phyloP scores from a whole-genome alignment of 2,329 filamentous ascomycete genomes.

The Ilyonectria destructans region DNA sequence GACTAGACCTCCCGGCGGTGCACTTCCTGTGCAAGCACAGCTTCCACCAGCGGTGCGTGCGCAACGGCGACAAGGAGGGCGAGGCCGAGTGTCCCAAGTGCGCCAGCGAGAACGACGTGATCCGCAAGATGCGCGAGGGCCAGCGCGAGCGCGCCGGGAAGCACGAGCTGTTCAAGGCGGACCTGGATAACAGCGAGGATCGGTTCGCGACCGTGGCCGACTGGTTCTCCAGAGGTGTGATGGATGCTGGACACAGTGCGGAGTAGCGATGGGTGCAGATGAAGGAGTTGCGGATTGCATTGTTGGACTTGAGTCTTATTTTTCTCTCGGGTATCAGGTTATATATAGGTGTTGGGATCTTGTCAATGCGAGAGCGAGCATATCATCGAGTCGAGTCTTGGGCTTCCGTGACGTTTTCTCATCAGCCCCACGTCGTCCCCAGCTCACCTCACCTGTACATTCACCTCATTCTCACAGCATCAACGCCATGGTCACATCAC shows the following conservation, averaged over 20 bases:
- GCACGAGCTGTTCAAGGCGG: constrained; percentile 91
- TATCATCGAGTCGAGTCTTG: not conserved
- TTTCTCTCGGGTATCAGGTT: constrained; percentile 20
- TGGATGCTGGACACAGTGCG: constrained; percentile 70
- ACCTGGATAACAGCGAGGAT: constrained; percentile 83
- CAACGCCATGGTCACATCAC: constrained; percentile 19
- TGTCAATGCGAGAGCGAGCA: constrained; percentile 29
- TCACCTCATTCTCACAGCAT: constrained; percentile 21
- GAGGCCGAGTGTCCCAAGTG: constrained; percentile 91
- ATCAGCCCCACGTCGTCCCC: constrained; percentile 36
- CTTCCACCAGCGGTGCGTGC: constrained; percentile 92
- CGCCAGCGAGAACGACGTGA: constrained; percentile 86
- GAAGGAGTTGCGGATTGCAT: constrained; percentile 38
- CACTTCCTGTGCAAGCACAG: constrained; percentile 98
- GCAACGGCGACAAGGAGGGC: constrained; percentile 66
- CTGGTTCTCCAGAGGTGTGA: constrained; percentile 95
- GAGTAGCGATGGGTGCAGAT: constrained; percentile 44
- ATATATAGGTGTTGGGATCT: constrained; percentile 28
- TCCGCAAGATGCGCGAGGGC: constrained; percentile 87
- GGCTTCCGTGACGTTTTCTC: constrained; percentile 12
- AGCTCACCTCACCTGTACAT: constrained; percentile 14
- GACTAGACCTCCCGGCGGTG: constrained; percentile 89
- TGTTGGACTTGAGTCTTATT: constrained; percentile 18
- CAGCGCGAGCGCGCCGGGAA: constrained; percentile 90
- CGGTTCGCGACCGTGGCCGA: constrained; percentile 93